Evolutionary conservation across 2,329 filamentous ascomycete species (phyloP).

Genomic region (Talaromyces sp.): DNA sequence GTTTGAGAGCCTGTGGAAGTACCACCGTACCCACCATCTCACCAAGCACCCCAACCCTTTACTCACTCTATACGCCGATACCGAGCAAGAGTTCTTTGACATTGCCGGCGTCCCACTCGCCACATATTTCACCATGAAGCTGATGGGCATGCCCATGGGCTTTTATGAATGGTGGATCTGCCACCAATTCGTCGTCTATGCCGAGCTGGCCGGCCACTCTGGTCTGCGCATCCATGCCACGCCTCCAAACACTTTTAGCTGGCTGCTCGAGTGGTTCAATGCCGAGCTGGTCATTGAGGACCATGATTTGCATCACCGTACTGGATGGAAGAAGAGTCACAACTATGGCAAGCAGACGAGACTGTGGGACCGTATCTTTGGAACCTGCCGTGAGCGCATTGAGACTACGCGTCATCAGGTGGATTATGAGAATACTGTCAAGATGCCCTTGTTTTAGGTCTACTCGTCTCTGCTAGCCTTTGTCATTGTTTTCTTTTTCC

Average conservation of each 20-base stretch:
- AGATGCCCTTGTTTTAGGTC: conserved; percentile 18
- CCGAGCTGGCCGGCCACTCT: conserved; percentile 35
- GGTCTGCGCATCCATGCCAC: conserved; percentile 31
- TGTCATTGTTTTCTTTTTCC: background rate
- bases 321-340: conserved; percentile 26
- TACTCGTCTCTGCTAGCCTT: background rate
- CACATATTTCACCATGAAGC: conserved; percentile 27
- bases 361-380: conserved; percentile 28
- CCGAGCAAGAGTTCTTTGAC: conserved; percentile 35
- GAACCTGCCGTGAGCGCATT: conserved; percentile 24
- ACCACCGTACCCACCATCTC: conserved; percentile 37
- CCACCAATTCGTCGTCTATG: conserved; percentile 36
- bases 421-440: conserved; percentile 17
- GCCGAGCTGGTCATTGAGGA: conserved; percentile 36
- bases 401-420: conserved; percentile 21
- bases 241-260: conserved; percentile 26
- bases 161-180: conserved; percentile 43
- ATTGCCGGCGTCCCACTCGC: conserved; percentile 33
- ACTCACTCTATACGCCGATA: conserved; percentile 33
- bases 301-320: conserved; percentile 29
- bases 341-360: conserved; percentile 31
- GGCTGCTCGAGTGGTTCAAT: conserved; percentile 25
- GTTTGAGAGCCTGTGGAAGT: conserved; percentile 30
- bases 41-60: conserved; percentile 38
- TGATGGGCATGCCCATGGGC: conserved; percentile 34